A percentile compares a stretch with the other conserved stretches of the same genome.
Conservation (phyloP, 306 rosid genomes). For the Abrus precatorius region DNA sequence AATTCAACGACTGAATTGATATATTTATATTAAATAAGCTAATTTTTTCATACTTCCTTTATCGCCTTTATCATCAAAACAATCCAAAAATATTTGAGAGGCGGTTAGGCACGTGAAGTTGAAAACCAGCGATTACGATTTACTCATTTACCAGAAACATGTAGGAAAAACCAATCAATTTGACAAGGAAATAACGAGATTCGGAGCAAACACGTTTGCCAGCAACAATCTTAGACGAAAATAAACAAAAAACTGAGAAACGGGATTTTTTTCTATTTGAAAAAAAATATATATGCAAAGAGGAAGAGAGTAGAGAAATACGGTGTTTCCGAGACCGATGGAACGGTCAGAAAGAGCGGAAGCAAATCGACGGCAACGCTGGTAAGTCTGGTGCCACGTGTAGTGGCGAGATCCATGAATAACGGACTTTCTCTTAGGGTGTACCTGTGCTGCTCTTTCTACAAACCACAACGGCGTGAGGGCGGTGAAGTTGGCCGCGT, state of each 20-base stretch:
- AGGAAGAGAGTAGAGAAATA: slow-evolving; percentile 31
- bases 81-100: neutral
- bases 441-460: slow-evolving; percentile 84
- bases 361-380: slow-evolving; percentile 84
- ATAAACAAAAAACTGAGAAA: neutral
- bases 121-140: neutral
- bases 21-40: neutral
- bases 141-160: no score
- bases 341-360: slow-evolving; percentile 75
- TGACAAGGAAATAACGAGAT: neutral
- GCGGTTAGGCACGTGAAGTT: neutral
- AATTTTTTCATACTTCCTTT: neutral
- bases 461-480: slow-evolving; percentile 91
- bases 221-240: neutral
- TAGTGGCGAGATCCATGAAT: slow-evolving; percentile 80
- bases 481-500: slow-evolving; percentile 85
- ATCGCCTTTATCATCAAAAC: neutral
- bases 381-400: slow-evolving; percentile 90
- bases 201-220: neutral
- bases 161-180: neutral
- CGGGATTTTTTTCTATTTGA: neutral
- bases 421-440: slow-evolving; percentile 74
- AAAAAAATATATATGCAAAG: neutral
- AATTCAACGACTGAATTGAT: neutral
- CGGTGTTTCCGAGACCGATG: slow-evolving; percentile 81